phyloP scores from a whole-genome alignment of 2,329 filamentous ascomycete species.

The Pestalotiopsis sp. region DNA sequence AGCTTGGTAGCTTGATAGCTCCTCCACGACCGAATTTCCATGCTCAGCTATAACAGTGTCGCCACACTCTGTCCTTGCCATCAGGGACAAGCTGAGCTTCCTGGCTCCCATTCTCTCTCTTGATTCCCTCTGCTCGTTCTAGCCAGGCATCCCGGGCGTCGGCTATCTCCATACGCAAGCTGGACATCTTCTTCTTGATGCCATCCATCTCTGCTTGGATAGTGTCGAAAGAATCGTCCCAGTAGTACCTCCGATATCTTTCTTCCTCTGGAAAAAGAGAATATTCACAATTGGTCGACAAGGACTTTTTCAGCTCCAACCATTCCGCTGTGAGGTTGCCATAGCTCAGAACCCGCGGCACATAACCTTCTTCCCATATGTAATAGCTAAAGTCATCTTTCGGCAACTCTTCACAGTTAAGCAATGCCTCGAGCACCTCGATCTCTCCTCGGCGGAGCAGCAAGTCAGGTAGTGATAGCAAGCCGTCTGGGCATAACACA shows the following conservation, averaged over 20 bases:
- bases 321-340: not conserved
- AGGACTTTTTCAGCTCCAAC: not conserved
- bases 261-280: no score
- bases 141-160: not conserved
- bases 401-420: not conserved
- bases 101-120: not conserved
- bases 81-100: no score
- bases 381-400: not conserved
- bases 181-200: not conserved
- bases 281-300: not conserved
- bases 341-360: not conserved
- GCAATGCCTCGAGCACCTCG: not conserved
- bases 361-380: not conserved
- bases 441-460: not conserved
- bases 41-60: no score
- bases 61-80: no score
- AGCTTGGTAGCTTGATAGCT: no score
- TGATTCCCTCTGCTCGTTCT: not conserved
- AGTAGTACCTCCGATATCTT: no score
- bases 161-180: not conserved
- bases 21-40: no score
- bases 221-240: no score
- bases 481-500: not conserved
- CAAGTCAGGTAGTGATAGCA: not conserved
- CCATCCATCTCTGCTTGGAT: not conserved